Base-by-base conservation (phyloP, 2,329 filamentous ascomycete genomes). In the Fusarium sp. region DNA sequence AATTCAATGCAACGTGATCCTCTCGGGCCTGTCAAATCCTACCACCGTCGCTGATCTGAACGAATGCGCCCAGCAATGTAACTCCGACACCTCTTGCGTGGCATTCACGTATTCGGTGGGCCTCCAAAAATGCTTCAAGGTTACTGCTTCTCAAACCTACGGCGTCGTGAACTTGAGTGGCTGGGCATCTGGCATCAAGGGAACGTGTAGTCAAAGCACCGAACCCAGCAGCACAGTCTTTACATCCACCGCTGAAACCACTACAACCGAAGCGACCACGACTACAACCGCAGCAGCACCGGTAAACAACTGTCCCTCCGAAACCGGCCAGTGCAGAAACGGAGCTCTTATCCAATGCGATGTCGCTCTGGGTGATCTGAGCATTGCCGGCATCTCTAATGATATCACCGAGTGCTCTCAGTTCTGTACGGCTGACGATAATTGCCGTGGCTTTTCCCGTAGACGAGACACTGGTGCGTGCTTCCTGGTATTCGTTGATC, bases 381-480 rank as follows among this genome's bases (percentile, higher is more conserved):
- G 3, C 10, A 0, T 49, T 50, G 9, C 8, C 21, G 30, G 47
- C 3, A 16, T n/a, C 21, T 42, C 40, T 13, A 23, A 12, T 23
- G 13, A 18, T 32, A 23, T 50, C 21, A 1, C 21, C 4, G 15
- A 33, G 21, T 50, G 47, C 21, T 9, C 21, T 33, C 5, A 9
- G 10, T 11, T 33, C 15, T 50, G 30, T 19, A 7, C 1, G 21
- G 3, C 0, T 4, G 8, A 23, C 0, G 7, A 6, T 9, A 2
- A 12, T 6, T 33, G 47, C 47, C 16, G 11, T 21, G 47, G 47
- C 7, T 32, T 50, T 18, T 32, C 47, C 21, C 47, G 30, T 3
- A 50, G 47, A 33, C 30, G 30, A 32, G 30, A 23, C 21, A 32
- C n/a, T 9, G 47, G 30, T 33, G 30, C 30, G 7, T 50, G 47